Evolutionary conservation across 2,329 filamentous ascomycete species (phyloP).

Genomic region (Fusarium agapanthi): DNA sequence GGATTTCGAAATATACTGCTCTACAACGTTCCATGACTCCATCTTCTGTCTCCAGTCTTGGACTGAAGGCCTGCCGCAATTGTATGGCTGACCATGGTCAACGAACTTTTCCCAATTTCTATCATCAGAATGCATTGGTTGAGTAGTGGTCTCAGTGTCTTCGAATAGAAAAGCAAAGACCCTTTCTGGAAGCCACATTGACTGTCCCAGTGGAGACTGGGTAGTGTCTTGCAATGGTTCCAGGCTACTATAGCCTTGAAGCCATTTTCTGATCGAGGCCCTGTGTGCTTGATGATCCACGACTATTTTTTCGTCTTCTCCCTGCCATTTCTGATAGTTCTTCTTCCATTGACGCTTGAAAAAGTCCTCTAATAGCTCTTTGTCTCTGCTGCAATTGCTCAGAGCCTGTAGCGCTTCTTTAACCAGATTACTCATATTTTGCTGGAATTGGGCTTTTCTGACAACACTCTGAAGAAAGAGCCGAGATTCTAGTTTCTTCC

Average conservation of each 20-base stretch:
- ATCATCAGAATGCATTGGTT: fast-evolving
- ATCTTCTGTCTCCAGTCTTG: not conserved
- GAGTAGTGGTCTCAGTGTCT: fast-evolving
- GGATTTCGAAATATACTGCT: not conserved
- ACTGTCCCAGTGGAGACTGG: fast-evolving
- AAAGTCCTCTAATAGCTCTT: fast-evolving
- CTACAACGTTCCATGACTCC: fast-evolving
- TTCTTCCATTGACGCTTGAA: not conserved
- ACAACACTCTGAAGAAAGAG: not conserved
- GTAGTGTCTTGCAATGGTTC: fast-evolving
- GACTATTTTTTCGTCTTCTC: fast-evolving
- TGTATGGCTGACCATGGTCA: fast-evolving
- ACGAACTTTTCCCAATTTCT: fast-evolving
- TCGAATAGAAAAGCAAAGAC: not conserved
- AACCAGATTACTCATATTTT: fast-evolving
- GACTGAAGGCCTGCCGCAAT: fast-evolving
- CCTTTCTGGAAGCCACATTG: not conserved
- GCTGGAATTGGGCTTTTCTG: not conserved
- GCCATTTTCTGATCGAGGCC: fast-evolving
- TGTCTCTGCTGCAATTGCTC: fast-evolving
- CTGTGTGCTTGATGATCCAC: fast-evolving
- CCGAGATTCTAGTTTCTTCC: not conserved
- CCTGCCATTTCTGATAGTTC: fast-evolving
- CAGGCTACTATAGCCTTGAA: not conserved
- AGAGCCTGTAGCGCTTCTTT: fast-evolving